Evolutionary conservation across 352 stramenopile genomes (phyloP).

Genomic region (Hyaloperonospora brassicae): DNA sequence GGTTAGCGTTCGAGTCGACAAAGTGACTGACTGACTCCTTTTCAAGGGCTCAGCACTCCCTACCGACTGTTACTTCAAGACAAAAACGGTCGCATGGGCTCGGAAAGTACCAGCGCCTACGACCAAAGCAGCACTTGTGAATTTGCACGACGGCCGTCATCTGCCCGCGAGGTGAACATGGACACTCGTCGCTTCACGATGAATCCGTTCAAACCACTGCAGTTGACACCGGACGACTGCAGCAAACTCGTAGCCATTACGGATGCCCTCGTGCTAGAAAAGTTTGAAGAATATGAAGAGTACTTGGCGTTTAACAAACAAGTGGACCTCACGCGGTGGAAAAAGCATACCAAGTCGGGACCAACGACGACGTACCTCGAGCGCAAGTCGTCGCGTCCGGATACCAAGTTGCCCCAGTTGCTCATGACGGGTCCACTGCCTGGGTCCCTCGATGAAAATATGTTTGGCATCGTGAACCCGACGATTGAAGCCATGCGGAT

Average conservation of each 20-base stretch:
- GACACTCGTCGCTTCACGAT: conserved; percentile 17
- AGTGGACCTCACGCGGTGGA: conserved; percentile 16
- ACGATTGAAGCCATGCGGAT: conserved; percentile 25
- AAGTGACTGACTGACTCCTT: too few relatives aligned
- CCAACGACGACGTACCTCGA: conserved; percentile 13
- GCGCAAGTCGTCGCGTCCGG: conserved; percentile 9
- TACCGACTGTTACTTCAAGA: too few relatives aligned
- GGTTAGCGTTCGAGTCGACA: too few relatives aligned
- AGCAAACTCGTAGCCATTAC: conserved; percentile 15
- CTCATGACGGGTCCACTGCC: conserved; percentile 24
- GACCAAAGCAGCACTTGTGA: too few relatives aligned
- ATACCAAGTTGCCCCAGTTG: conserved; percentile 16
- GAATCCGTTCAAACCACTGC: conserved; percentile 11
- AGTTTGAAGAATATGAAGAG: conserved; percentile 20
- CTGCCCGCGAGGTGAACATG: conserved; percentile 4
- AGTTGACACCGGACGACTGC: conserved; percentile 2
- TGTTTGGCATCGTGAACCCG: conserved; percentile 32
- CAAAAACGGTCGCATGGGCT: too few relatives aligned
- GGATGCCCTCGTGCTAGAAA: conserved; percentile 10
- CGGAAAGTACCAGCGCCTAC: too few relatives aligned
- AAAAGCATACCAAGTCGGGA: conserved; percentile 15
- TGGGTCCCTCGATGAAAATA: conserved; percentile 28
- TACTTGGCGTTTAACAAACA: conserved; percentile 11
- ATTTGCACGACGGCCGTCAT: background rate
- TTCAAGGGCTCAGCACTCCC: too few relatives aligned